These are phyloP conservation scores for Pterocarpus santalinus DNA, from an alignment of 306 rosid genomes.

Conservation along the genomic window DNA sequence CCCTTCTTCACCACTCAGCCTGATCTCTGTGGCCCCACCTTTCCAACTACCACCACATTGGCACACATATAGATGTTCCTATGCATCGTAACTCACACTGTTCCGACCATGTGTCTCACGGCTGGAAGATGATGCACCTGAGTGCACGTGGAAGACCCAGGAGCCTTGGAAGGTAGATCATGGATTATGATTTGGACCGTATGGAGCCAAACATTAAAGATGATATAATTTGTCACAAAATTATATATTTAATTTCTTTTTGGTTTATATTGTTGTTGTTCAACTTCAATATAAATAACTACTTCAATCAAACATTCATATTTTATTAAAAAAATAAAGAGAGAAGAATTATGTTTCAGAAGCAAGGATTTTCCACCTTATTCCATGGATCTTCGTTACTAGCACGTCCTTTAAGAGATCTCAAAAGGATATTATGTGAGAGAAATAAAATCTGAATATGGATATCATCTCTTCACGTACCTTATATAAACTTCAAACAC, in stretches of 20 bases:
- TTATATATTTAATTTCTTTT: not conserved
- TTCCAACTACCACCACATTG: not conserved
- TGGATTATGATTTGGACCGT: not conserved
- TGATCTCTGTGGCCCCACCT: conserved; percentile 1
- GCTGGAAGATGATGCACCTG: not conserved
- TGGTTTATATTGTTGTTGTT: not conserved
- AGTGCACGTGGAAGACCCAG: conserved; percentile 51
- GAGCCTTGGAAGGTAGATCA: conserved; percentile 52
- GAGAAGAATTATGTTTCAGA: not conserved
- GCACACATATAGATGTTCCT: not conserved
- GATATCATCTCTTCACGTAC: not conserved
- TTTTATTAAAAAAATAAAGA: not conserved
- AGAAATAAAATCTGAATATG: not conserved
- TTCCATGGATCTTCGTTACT: conserved; percentile 2
- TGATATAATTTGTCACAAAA: not conserved
- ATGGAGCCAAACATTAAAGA: not conserved
- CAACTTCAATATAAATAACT: conserved; percentile 11
- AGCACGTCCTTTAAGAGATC: conserved; percentile 22
- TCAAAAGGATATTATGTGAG: not conserved
- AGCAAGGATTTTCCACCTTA: conserved; percentile 1
- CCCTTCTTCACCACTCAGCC: not conserved
- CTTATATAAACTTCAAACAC: not conserved
- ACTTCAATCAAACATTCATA: conserved; percentile 22
- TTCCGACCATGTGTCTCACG: not conserved
- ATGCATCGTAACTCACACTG: not conserved